Conservation (phyloP, 345 rosid species). For the Eucalyptus rudis region DNA sequence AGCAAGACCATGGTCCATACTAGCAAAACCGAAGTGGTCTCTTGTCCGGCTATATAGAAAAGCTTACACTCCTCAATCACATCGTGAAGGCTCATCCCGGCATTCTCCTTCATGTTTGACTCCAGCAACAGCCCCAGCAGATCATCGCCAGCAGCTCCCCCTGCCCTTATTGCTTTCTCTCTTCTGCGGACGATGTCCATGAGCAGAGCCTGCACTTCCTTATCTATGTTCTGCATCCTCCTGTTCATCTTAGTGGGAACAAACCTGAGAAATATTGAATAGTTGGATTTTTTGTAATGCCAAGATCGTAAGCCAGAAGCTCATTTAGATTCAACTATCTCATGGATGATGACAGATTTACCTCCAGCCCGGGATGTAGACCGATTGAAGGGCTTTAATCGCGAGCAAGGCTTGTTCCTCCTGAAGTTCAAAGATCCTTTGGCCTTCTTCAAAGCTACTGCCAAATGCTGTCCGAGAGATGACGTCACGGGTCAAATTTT, state of each 20-base stretch:
- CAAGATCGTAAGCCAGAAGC: background rate
- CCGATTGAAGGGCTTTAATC: background rate
- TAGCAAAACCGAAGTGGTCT: slow-evolving; percentile 54
- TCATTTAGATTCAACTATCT: background rate
- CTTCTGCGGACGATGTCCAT: slow-evolving; percentile 15
- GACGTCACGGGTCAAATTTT: slow-evolving; percentile 15
- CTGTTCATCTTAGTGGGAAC: slow-evolving; percentile 19
- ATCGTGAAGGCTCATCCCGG: slow-evolving; percentile 24
- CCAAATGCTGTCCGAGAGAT: slow-evolving; percentile 36
- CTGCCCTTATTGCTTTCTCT: slow-evolving; percentile 14
- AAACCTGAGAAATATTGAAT: slow-evolving; percentile 5
- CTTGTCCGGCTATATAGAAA: slow-evolving; percentile 62
- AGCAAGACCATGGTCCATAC: slow-evolving; percentile 59
- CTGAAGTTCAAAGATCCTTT: slow-evolving; percentile 14
- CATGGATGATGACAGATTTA: background rate
- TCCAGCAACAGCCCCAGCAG: slow-evolving; percentile 26
- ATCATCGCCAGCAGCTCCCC: slow-evolving; percentile 16
- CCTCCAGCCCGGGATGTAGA: background rate
- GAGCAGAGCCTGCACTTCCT: slow-evolving; percentile 9
- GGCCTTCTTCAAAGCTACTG: slow-evolving; percentile 25
- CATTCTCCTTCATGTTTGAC: slow-evolving; percentile 10
- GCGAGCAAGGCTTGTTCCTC: background rate
- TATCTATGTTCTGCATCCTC: slow-evolving; percentile 11
- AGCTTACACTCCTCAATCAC: slow-evolving; percentile 67
- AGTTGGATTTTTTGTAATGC: background rate